Percentiles rank a stretch among this genome's conserved stretches.
Conservation (phyloP, 2,329 filamentous ascomycete genomes). For the Trichoderma koningii region DNA sequence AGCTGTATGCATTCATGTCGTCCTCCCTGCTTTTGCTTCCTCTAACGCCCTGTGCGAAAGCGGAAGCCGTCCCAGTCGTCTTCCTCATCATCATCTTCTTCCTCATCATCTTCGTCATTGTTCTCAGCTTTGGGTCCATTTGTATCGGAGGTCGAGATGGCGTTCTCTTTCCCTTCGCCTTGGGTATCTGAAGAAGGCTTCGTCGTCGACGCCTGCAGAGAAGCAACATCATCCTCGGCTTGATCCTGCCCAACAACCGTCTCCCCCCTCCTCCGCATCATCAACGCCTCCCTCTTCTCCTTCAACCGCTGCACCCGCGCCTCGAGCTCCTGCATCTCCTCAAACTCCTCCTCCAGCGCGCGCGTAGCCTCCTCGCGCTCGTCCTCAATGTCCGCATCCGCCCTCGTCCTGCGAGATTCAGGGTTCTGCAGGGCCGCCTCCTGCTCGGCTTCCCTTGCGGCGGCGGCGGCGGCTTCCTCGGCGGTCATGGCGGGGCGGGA, state of each 20-base stretch:
- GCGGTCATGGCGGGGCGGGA: constrained; percentile 68
- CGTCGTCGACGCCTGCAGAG: not conserved
- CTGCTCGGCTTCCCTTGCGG: constrained; percentile 48
- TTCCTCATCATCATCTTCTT: constrained; percentile 29
- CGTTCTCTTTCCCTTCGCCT: constrained; percentile 35
- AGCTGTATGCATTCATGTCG: not conserved
- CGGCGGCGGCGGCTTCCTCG: constrained; percentile 60
- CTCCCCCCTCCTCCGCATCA: constrained; percentile 45
- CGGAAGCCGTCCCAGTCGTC: constrained; percentile 64
- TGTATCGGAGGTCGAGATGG: constrained; percentile 37
- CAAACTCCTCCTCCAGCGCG: constrained; percentile 74
- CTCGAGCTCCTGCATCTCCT: constrained; percentile 80
- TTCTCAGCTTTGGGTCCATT: constrained; percentile 51
- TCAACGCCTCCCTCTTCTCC: constrained; percentile 67
- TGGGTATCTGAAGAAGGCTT: not conserved
- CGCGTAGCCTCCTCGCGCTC: constrained; percentile 76
- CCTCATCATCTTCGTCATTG: constrained; percentile 54
- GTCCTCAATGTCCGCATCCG: constrained; percentile 60
- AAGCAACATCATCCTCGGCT: constrained; percentile 28
- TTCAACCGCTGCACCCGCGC: constrained; percentile 68
- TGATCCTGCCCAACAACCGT: constrained; percentile 36
- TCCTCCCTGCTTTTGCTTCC: not conserved
- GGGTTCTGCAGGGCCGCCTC: constrained; percentile 38
- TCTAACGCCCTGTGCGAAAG: constrained; percentile 40
- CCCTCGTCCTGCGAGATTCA: constrained; percentile 53